Percentiles rank a stretch among this genome's conserved stretches.
phyloP scores from a whole-genome alignment of 2,329 filamentous ascomycete genomes.

The Monosporascus sp. region DNA sequence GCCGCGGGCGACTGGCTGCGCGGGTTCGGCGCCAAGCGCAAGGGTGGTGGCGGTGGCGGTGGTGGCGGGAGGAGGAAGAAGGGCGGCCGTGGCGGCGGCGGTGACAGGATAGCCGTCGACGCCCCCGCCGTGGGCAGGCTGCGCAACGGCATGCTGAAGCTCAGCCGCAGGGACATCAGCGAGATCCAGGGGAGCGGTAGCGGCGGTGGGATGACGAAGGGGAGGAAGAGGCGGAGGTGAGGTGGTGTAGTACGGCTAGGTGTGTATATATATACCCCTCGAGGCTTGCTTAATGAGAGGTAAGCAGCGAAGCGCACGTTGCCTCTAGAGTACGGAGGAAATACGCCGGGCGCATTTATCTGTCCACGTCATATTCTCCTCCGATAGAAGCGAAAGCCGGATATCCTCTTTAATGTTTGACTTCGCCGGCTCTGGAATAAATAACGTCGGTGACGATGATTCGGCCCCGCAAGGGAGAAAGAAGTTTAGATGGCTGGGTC shows the following conservation, averaged over 20 bases:
- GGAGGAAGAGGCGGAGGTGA: constrained; percentile 22
- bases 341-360: too few species aligned
- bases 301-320: too few species aligned
- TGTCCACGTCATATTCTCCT: too few species aligned
- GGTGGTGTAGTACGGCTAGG: background rate
- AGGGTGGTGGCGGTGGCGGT: constrained; percentile 20
- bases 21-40: constrained; percentile 12
- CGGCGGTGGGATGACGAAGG: constrained; percentile 2
- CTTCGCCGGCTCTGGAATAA: too few species aligned
- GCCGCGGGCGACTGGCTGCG: constrained; percentile 22
- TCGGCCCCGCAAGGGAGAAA: too few species aligned
- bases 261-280: background rate
- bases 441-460: too few species aligned
- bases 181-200: constrained; percentile 17
- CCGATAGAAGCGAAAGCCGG: too few species aligned
- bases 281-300: too few species aligned
- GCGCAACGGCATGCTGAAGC: constrained; percentile 62
- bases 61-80: constrained; percentile 29
- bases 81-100: constrained; percentile 10
- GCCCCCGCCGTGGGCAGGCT: constrained; percentile 77
- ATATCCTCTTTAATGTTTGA: too few species aligned
- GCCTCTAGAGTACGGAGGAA: too few species aligned
- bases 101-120: constrained; percentile 58
- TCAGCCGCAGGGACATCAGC: constrained; percentile 70
- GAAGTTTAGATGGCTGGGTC: too few species aligned